phyloP scores from a whole-genome alignment of 2,329 filamentous ascomycete genomes.

The Monosporascus cannonballus region DNA sequence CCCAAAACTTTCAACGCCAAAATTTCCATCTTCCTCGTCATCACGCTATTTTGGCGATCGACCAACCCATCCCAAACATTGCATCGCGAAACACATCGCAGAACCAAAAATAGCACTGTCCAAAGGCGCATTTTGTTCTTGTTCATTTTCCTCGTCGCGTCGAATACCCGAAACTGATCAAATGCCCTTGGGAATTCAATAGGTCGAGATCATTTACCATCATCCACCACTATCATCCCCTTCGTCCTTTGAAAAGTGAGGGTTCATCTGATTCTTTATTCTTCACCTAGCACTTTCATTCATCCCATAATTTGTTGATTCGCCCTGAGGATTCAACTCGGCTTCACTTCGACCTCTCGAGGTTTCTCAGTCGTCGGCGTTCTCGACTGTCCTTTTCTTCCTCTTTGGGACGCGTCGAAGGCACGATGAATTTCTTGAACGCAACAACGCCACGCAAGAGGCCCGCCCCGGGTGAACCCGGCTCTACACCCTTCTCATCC shows the following conservation, averaged over 20 bases:
- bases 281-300: neutral
- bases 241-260: neutral
- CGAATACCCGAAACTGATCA: neutral
- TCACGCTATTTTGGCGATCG: neutral
- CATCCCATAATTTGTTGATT: too few species aligned
- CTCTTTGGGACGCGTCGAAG: constrained; percentile 1
- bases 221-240: neutral
- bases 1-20: constrained; percentile 1
- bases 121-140: neutral
- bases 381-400: neutral
- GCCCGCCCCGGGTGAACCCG: constrained; percentile 22
- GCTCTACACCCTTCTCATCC: constrained; percentile 24
- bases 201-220: neutral
- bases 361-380: neutral
- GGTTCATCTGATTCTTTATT: too few species aligned
- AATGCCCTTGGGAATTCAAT: neutral
- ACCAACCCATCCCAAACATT: neutral
- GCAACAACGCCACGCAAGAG: constrained; percentile 19
- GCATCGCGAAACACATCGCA: neutral
- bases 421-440: constrained; percentile 18
- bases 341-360: too few species aligned
- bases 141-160: neutral
- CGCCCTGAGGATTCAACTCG: too few species aligned
- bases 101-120: neutral
- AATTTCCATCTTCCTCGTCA: constrained; percentile 2